These are phyloP conservation scores for Fusarium kyushuense DNA, from an alignment of 2,329 filamentous ascomycete genomes.

Conservation along the genomic window DNA sequence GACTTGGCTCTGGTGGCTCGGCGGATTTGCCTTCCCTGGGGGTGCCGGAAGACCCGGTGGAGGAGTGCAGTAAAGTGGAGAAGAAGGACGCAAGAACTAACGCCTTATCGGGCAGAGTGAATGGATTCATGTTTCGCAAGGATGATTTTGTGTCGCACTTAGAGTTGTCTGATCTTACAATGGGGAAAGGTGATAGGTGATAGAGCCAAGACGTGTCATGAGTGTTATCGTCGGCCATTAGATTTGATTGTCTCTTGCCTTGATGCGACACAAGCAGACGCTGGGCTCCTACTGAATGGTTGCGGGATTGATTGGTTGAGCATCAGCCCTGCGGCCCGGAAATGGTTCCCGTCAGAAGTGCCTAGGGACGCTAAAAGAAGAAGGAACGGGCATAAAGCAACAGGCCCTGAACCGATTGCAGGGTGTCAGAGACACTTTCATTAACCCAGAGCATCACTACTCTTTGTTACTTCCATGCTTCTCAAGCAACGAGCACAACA, in stretches of 20 bases:
- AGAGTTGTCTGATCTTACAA: neutral
- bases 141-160: conserved; percentile 17
- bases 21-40: conserved; percentile 28
- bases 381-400: conserved; percentile 22
- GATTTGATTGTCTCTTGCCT: conserved; percentile 7
- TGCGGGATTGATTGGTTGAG: conserved; percentile 27
- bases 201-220: neutral
- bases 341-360: conserved; percentile 22
- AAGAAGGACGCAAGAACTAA: neutral
- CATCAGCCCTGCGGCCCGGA: conserved; percentile 19
- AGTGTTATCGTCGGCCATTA: conserved; percentile 12
- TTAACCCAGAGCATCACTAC: neutral
- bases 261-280: neutral
- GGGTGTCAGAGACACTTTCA: conserved; percentile 7
- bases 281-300: neutral
- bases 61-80: conserved; percentile 33
- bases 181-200: neutral
- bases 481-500: neutral
- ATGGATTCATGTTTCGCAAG: conserved; percentile 23
- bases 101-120: conserved; percentile 13
- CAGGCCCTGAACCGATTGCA: neutral
- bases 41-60: conserved; percentile 28
- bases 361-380: conserved; percentile 29
- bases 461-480: neutral
- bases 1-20: conserved; percentile 20